Base-by-base conservation (phyloP, 345 rosid species). In the Eucalyptus regnans region DNA sequence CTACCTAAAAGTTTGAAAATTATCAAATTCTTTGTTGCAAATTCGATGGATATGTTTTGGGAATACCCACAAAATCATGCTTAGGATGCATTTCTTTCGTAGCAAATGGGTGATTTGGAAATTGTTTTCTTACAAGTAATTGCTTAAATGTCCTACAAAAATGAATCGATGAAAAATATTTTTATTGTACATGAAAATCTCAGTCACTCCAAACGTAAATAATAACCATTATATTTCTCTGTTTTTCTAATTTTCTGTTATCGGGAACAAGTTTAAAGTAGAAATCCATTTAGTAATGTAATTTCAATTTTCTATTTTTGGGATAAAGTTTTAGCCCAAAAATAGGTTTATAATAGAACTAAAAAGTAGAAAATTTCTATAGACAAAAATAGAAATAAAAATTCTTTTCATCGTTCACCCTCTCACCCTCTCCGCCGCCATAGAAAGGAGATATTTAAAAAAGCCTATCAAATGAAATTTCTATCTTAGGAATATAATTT, bases 381-480 rank as follows among this genome's bases (percentile, higher is more conserved):
- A 1, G 18, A 52, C 0, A 52, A 20, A 52, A 52, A 52, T 0
- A 52, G 0, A 52, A 52, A 52, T 1, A 20, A 52, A 52, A 52
- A 7, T 52, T 20, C 0, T 18, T 52, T 20, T 18, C 9, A 1
- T 52, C 5, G 10, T 25, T 18, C 4, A 52, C 0, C 1, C 58
- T 18, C 23, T 18, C 9, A 52, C 0, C 1, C 23, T 18, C 0
- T 52, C 0, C 1, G 0, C 58, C 3, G 9, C 23, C 58, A 4
- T 52, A 18, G 10, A 18, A 52, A 0, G 10, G 58, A 52, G 58
- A 52, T 7, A 52, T 52, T 20, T 52, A 20, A 1, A 10, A 52
- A 52, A 52, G 1, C 5, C 25, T 1, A 52, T 52, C 10, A 52
- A 52, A 52, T 52, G 25, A 52, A 52, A 52, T 52, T 52, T 52